Conservation (phyloP, 768 basidiomycete genomes). For the Nidularia sp. region DNA sequence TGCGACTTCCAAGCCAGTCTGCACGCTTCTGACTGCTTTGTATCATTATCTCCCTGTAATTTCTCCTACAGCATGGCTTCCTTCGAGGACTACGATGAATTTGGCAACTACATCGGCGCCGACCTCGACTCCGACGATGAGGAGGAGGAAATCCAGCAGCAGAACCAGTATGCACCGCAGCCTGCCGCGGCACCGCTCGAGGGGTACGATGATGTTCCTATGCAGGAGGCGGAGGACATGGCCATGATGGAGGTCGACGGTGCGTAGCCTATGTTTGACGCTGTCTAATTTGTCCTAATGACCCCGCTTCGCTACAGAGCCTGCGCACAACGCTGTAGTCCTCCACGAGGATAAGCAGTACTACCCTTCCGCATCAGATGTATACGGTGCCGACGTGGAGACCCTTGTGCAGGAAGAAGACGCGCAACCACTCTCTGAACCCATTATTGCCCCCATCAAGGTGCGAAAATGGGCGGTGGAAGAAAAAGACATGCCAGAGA, state of each 20-base stretch:
- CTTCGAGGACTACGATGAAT: conserved; percentile 88
- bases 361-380: conserved; percentile 87
- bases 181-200: conserved; percentile 58
- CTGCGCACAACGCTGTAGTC: conserved; percentile 69
- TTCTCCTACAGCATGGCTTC: conserved; percentile 31
- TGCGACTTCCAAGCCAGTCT: too few species aligned
- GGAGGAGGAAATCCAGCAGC: conserved; percentile 50
- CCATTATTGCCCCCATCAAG: conserved; percentile 94
- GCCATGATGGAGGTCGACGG: conserved; percentile 87
- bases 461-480: conserved; percentile 92
- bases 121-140: conserved; percentile 90
- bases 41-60: neutral
- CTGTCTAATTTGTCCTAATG: conserved; percentile 1
- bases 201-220: conserved; percentile 75
- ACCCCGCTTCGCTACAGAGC: conserved; percentile 1
- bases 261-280: conserved; percentile 25
- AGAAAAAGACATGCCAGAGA: conserved; percentile 94
- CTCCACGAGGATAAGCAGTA: conserved; percentile 98
- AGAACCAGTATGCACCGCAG: conserved; percentile 40
- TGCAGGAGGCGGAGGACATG: conserved; percentile 47
- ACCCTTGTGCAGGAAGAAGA: conserved; percentile 98
- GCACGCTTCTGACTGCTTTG: neutral
- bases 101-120: conserved; percentile 96
- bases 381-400: conserved; percentile 93
- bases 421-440: conserved; percentile 90